Evolutionary conservation across 176 grass and related monocot genomes (phyloP).

Genomic region (Poa annua): DNA sequence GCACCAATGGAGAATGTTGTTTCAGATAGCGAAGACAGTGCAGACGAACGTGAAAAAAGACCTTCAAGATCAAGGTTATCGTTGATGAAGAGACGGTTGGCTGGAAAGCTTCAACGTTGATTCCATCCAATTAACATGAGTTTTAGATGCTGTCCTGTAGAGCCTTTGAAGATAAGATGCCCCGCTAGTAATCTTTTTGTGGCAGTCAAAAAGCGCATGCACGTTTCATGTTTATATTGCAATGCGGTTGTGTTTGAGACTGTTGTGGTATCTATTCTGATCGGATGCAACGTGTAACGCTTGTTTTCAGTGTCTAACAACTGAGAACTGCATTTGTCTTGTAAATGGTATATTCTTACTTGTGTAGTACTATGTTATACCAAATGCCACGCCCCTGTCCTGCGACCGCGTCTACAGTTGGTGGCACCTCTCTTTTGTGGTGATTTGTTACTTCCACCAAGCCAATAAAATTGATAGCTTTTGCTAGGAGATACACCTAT

Average conservation of each 20-base stretch:
- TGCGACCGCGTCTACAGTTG: neutral
- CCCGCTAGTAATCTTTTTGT: neutral
- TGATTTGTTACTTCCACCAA: neutral
- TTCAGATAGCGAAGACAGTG: constrained; percentile 90
- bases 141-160: neutral
- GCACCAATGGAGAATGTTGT: constrained; percentile 44
- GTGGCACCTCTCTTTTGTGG: neutral
- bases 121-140: neutral
- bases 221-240: constrained; percentile 29
- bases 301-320: neutral
- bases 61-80: constrained; percentile 68
- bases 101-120: constrained; percentile 42
- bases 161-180: neutral
- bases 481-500: too few relatives aligned
- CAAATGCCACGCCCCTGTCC: neutral
- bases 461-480: neutral
- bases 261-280: neutral
- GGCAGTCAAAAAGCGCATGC: neutral
- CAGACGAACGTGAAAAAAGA: constrained; percentile 54
- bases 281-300: neutral
- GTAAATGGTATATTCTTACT: neutral
- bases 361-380: neutral
- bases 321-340: neutral
- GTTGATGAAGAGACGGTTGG: constrained; percentile 45
- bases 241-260: neutral